Percentiles rank a stretch among this genome's conserved stretches.
Evolutionary conservation across 768 basidiomycete genomes (phyloP).

Genomic region (Rhizopogon roseolus): DNA sequence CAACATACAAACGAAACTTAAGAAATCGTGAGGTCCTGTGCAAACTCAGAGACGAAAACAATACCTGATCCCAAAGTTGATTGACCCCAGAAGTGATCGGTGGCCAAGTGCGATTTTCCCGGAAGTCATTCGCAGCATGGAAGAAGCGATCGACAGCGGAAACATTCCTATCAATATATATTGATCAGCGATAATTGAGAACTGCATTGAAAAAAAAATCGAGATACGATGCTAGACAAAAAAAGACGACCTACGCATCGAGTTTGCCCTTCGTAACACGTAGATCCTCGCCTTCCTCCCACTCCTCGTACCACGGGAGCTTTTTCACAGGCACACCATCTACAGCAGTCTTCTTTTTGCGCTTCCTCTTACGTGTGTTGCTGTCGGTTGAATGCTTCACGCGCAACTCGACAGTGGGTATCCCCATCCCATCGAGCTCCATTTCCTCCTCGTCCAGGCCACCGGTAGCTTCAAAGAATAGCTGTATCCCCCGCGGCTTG

Average conservation of each 20-base stretch:
- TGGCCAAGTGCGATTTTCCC: conserved; percentile 35
- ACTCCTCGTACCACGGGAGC: conserved; percentile 63
- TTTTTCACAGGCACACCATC: conserved; percentile 18
- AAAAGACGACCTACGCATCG: conserved; percentile 49
- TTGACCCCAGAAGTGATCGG: conserved; percentile 24
- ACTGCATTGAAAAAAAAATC: conserved; percentile 2
- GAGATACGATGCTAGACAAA: background rate
- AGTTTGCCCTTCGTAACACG: conserved; percentile 36
- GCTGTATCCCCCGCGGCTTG: conserved; percentile 52
- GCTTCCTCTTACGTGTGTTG: conserved; percentile 47
- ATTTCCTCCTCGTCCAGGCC: conserved; percentile 36
- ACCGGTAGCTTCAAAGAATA: conserved; percentile 35
- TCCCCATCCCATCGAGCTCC: conserved; percentile 63
- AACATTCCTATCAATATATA: conserved; percentile 29
- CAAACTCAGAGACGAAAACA: background rate
- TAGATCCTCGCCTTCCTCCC: conserved; percentile 57
- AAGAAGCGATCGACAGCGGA: conserved; percentile 51
- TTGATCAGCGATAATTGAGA: background rate
- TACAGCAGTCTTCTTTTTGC: conserved; percentile 26
- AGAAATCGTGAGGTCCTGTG: background rate
- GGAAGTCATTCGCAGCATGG: conserved; percentile 57
- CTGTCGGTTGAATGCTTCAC: conserved; percentile 54
- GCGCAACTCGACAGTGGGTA: conserved; percentile 56
- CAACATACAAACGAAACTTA: conserved; percentile 60
- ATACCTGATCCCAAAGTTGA: conserved; percentile 65